phyloP scores from a whole-genome alignment of 306 rosid genomes.

The Styphnolobium japonicum region DNA sequence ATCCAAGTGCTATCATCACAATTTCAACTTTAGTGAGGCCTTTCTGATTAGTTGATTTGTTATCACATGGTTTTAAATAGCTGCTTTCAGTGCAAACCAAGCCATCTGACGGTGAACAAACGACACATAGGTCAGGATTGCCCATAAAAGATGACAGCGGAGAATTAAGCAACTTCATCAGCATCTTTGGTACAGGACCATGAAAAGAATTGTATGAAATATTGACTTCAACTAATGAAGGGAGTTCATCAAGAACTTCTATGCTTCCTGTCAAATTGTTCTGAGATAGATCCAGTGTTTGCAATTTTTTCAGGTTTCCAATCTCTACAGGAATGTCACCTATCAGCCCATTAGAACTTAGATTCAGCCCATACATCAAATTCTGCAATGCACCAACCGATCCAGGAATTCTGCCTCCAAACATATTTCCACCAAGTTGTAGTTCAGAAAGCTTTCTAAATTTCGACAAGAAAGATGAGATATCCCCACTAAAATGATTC shows the following conservation, averaged over 20 bases:
- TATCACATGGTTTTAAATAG: slow-evolving; percentile 49
- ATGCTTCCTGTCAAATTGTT: slow-evolving; percentile 77
- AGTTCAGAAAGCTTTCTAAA: slow-evolving; percentile 51
- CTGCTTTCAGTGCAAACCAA: slow-evolving; percentile 32
- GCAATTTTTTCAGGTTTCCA: slow-evolving; percentile 31
- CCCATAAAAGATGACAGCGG: slow-evolving; percentile 49
- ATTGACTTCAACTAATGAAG: slow-evolving; percentile 46
- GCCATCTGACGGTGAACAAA: slow-evolving; percentile 37
- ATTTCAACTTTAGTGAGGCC: slow-evolving; percentile 40
- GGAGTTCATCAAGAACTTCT: slow-evolving; percentile 39
- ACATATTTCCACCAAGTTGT: slow-evolving; percentile 71
- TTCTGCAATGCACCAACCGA: slow-evolving; percentile 56
- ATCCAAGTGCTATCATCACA: slow-evolving; percentile 60
- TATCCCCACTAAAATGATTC: slow-evolving; percentile 60
- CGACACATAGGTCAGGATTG: slow-evolving; percentile 63
- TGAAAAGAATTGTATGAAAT: slow-evolving; percentile 66
- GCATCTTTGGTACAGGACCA: slow-evolving; percentile 56
- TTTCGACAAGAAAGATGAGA: slow-evolving; percentile 52
- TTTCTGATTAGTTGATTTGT: slow-evolving; percentile 25
- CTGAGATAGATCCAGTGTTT: slow-evolving; percentile 58
- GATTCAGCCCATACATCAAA: slow-evolving; percentile 57
- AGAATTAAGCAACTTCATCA: slow-evolving; percentile 47
- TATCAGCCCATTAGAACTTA: slow-evolving; percentile 66
- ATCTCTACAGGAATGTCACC: slow-evolving; percentile 67
- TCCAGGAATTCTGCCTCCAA: slow-evolving; percentile 71